Evolutionary conservation across 1,284 basidiomycete genomes (phyloP), one percentile per base, ranked within the genome.

Genomic region (Gomphus bonarii): DNA sequence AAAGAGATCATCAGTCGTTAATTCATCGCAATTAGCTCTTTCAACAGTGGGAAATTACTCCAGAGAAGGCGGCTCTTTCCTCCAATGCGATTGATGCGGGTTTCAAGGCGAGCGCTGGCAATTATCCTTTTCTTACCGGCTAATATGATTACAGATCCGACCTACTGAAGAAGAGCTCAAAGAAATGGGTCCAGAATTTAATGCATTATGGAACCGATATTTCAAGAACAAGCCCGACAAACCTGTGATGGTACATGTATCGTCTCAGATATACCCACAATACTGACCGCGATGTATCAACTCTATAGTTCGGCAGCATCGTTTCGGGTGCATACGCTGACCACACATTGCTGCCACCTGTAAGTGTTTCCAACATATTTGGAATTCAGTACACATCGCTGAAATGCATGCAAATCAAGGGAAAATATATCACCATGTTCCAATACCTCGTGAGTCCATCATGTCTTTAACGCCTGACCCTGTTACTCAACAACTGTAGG

Each of bases 211-310:
- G 80, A 67, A 85, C 64, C 74, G 57, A 28, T 85, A 85, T 70
- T 86, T 85, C 75, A 84, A 81, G 72, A 79, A 85, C 71, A 84
- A 84, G 70, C 83, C 84, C 57, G 83, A 86, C 73, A 85, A 84
- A 73, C 84, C 84, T 3, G 80, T 85, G 59, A 84, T 85, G 80
- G 60, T 78, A 64, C 61, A 67, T 60, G 48, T 35, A 38, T 18
- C 20, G 46, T 25, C 9, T 47, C 54, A 22, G 22, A 28, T 22
- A 7, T 16, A 46, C 10, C 25, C 22, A 48, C 14, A 11, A 49
- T 40, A 22, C n/a, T 52, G n/a, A 43, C 31, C 35, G 30, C 43
- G 11, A 16, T 46, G 6, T 33, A 11, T 12, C 12, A 20, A 36
- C 10, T 10, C 22, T 30, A 31, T 48, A 75, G 75, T 84, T 84